Base-by-base conservation (phyloP, 768 basidiomycete genomes). In the Peribolospora baueri region DNA sequence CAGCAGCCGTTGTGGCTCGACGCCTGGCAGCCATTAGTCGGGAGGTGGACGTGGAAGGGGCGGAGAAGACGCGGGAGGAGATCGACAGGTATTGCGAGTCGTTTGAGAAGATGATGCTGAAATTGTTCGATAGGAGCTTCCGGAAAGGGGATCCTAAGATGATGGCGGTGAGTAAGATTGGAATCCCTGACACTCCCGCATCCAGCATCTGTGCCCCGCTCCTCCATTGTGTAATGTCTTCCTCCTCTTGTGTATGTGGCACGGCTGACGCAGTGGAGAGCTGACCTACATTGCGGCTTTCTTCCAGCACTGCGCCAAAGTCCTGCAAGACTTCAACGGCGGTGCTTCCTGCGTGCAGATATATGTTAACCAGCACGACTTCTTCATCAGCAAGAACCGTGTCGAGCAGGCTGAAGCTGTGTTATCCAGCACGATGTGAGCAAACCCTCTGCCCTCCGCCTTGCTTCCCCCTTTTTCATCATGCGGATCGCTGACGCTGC, bases 311-410 rank as follows among this genome's bases (percentile, higher is more conserved):
- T 97, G 91, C 64, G 91, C 93, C 0, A 84, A 90, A 70, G 91
- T 86, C 3, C 71, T 98, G 5, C 75, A 93, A 13, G 93, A 97
- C 67, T 98, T 98, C 70, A 98, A 98, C 60, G 93, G 93, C 5
- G 93, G 93, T 7, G 73, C 83, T 48, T 91, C 88, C 0, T 97
- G 93, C 64, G 83, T 98, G 5, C 90, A 95, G 68, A 85, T 97
- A 9, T 98, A 97, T 63, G 93, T 98, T 54, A 98, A 97, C 63
- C 93, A 98, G 65, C 93, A 98, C 62, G 93, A 97, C 66, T 98
- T 98, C 72, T 98, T 98, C 73, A 95, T 97, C 66, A 70, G 70
- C 11, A 71, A 72, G 56, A 90, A 90, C 65, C 77, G 84, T 54
- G 78, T 85, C 45, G 78, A 81, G 42, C 67, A 71, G 48, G 67